These are phyloP conservation scores for Cordyceps fumosorosea DNA, from an alignment of 2,329 filamentous ascomycete species.

Conservation along the genomic window DNA sequence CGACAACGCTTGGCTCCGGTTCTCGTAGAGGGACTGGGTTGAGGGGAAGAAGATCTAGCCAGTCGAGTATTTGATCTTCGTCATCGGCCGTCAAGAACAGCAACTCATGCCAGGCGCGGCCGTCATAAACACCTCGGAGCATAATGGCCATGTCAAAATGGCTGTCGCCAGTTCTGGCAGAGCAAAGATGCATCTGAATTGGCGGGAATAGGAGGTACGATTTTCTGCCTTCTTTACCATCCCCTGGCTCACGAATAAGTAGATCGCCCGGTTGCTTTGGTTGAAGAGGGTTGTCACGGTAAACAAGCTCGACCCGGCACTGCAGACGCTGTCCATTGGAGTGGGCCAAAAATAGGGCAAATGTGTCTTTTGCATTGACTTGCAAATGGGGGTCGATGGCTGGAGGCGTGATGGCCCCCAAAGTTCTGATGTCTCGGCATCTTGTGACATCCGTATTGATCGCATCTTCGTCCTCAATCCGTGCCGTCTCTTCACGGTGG, in stretches of 20 bases:
- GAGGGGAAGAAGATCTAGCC: constrained; percentile 70
- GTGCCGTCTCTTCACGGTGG: constrained; percentile 60
- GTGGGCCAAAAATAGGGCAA: constrained; percentile 77
- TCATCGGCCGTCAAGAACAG: constrained; percentile 70
- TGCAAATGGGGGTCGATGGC: constrained; percentile 70
- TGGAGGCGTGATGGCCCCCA: constrained; percentile 64
- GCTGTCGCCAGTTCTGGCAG: constrained; percentile 68
- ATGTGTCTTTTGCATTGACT: constrained; percentile 84
- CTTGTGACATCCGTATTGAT: constrained; percentile 74
- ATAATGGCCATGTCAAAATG: constrained; percentile 74
- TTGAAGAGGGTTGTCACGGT: constrained; percentile 70
- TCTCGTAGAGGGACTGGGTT: constrained; percentile 41
- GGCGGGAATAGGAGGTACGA: constrained; percentile 89
- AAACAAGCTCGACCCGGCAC: constrained; percentile 80
- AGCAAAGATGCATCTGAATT: constrained; percentile 64
- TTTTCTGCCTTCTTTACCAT: constrained; percentile 58
- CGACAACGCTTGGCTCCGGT: constrained; percentile 27
- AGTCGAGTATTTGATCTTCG: constrained; percentile 73
- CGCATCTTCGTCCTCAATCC: constrained; percentile 77
- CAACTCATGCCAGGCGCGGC: constrained; percentile 74
- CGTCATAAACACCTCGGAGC: constrained; percentile 65
- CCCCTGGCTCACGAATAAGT: constrained; percentile 86
- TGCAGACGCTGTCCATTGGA: constrained; percentile 86
- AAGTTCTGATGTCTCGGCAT: constrained; percentile 69
- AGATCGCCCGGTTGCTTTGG: constrained; percentile 69